Conservation (phyloP, 2,329 filamentous ascomycete species). For the Ceratocystis cubensis region DNA sequence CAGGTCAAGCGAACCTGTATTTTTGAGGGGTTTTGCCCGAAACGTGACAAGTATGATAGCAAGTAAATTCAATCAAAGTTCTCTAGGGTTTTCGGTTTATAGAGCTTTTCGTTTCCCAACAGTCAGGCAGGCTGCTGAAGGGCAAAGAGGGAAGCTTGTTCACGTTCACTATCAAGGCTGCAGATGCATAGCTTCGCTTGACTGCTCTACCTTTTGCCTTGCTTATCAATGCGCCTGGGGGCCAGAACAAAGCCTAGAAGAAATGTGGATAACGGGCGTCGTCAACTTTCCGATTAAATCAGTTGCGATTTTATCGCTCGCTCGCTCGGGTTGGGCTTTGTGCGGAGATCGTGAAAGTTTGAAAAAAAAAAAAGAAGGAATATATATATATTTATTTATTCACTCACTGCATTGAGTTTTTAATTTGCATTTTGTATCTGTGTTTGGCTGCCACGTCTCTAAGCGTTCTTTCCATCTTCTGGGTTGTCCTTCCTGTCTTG, state of each 20-base stretch:
- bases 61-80: too few species aligned
- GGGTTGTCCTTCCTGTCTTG: background rate
- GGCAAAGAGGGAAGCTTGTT: background rate
- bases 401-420: background rate
- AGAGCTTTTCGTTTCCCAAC: background rate
- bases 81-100: too few species aligned
- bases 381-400: background rate
- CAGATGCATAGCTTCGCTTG: slow-evolving; percentile 1
- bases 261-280: slow-evolving; percentile 3
- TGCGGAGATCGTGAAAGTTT: background rate
- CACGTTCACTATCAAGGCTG: background rate
- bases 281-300: background rate
- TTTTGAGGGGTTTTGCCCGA: too few species aligned
- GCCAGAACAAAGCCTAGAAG: background rate
- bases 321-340: background rate
- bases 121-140: background rate
- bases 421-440: background rate
- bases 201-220: background rate
- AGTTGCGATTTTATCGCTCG: background rate
- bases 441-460: background rate
- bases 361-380: background rate
- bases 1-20: background rate
- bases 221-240: slow-evolving; percentile 4
- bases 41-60: too few species aligned
- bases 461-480: background rate